These are phyloP conservation scores for Fusarium sp. DNA, from an alignment of 2,329 filamentous ascomycete genomes.

Conservation along the genomic window DNA sequence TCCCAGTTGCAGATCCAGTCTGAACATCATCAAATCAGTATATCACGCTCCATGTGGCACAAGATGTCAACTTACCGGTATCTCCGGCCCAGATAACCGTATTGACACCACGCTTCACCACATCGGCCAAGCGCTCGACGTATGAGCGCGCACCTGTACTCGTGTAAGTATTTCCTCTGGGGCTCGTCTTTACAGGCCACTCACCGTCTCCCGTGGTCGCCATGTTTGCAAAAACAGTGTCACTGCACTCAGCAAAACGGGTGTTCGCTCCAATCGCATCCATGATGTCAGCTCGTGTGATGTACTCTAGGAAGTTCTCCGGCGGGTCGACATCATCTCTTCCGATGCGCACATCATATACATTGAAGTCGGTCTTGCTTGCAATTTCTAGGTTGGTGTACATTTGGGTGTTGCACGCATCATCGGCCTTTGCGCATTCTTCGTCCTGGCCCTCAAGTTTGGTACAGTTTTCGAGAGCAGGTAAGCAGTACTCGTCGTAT, in stretches of 20 bases:
- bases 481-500: constrained; percentile 47
- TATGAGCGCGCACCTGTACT: constrained; percentile 58
- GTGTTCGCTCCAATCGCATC: constrained; percentile 45
- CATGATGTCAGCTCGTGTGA: constrained; percentile 44
- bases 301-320: constrained; percentile 43
- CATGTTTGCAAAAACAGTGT: constrained; percentile 44
- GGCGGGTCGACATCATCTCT: constrained; percentile 40
- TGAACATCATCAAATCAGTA: constrained; percentile 13
- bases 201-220: constrained; percentile 43
- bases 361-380: constrained; percentile 54
- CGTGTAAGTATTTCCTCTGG: constrained; percentile 9
- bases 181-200: not conserved
- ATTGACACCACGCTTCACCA: constrained; percentile 62
- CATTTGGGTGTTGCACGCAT: constrained; percentile 48
- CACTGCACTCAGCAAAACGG: constrained; percentile 44
- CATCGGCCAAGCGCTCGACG: constrained; percentile 56
- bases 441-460: constrained; percentile 40
- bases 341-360: constrained; percentile 61
- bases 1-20: constrained; percentile 72
- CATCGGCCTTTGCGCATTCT: constrained; percentile 47
- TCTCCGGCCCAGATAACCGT: constrained; percentile 69
- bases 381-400: constrained; percentile 43
- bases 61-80: constrained; percentile 50
- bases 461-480: constrained; percentile 44
- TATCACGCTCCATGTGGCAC: not conserved